Conservation (phyloP, 2,329 filamentous ascomycete genomes). For the Bimuria novae-zelandiae region DNA sequence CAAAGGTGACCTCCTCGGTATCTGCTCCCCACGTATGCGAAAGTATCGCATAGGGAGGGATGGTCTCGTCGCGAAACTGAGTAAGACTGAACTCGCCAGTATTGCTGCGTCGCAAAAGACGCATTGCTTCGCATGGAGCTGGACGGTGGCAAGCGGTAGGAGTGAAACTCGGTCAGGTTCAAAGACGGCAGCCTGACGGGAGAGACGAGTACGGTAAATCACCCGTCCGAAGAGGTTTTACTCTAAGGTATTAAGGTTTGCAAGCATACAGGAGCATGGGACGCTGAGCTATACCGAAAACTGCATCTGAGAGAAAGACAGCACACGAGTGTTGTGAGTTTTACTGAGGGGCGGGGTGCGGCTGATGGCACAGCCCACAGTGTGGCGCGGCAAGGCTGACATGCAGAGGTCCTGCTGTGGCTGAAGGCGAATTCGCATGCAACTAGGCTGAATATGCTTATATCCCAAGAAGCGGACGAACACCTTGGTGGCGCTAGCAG, state of each 20-base stretch:
- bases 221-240: conserved; percentile 10
- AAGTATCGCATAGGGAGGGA: too few species aligned
- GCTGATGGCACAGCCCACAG: conserved; percentile 12
- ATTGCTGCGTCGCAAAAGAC: too few species aligned
- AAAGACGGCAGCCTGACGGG: neutral
- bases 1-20: too few species aligned
- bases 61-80: too few species aligned
- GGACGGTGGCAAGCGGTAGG: too few species aligned
- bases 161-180: neutral
- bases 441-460: conserved; percentile 16
- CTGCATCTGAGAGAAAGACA: conserved; percentile 10
- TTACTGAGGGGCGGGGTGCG: conserved; percentile 9
- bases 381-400: conserved; percentile 14
- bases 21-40: too few species aligned
- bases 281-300: conserved; percentile 13
- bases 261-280: conserved; percentile 11
- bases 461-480: conserved; percentile 17
- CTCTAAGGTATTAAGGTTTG: conserved; percentile 10
- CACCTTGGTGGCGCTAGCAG: conserved; percentile 10
- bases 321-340: conserved; percentile 15
- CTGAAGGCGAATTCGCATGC: conserved; percentile 14
- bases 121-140: too few species aligned
- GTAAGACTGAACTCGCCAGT: too few species aligned
- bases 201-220: conserved; percentile 12
- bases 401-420: conserved; percentile 11